Evolutionary conservation across 306 rosid species (phyloP), one percentile per base, ranked within the genome.

Genomic region (Cucurbita pepo): DNA sequence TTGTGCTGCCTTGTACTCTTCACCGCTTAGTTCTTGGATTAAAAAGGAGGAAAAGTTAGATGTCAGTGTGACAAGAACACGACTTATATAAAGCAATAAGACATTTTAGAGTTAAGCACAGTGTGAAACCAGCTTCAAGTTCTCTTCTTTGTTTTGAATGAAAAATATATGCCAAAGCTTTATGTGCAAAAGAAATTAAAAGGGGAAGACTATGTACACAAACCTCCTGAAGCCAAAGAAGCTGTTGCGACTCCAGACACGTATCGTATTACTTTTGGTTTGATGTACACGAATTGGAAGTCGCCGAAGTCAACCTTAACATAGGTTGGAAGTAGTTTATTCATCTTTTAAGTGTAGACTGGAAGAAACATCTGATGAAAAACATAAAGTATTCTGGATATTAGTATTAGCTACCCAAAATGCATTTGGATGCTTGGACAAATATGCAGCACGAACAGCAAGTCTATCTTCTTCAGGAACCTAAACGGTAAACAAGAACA

Each of bases 301-400:
- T 94, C 98, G n/a, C 92, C 98, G 78, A 91, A 94, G 88, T 90
- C 98, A 86, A 89, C 97, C 98, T 94, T 89, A 86, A 87, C 47
- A 66, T 65, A 16, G 77, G 60, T 69, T 13, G 78, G 69, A 81
- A 53, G 59, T 72, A 73, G 71, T 50, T 38, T 48, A 64, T 72
- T 56, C 75, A 66, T 34, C 63, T 43, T 69, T 47, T 48, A 78
- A 19, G 67, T 22, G 43, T 44, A 18, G 36, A 43, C 34, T 7
- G 4, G 44, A 30, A 60, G 37, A 60, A 60, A 74, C 48, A 36
- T 62, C 16, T 14, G 8, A 62, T 51, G 16, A 21, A 50, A 75
- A 61, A 37, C 21, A 10, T 10, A 53, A 53, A 53, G 21, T n/a
- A 34, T 8, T 10, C 50, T 63, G 6, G 11, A 14, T 62, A 61